A percentile compares a stretch with the other conserved stretches of the same genome.
Evolutionary conservation across 495 filamentous ascomycete genomes (phyloP).

Genomic region (Glutinoglossum americanum): DNA sequence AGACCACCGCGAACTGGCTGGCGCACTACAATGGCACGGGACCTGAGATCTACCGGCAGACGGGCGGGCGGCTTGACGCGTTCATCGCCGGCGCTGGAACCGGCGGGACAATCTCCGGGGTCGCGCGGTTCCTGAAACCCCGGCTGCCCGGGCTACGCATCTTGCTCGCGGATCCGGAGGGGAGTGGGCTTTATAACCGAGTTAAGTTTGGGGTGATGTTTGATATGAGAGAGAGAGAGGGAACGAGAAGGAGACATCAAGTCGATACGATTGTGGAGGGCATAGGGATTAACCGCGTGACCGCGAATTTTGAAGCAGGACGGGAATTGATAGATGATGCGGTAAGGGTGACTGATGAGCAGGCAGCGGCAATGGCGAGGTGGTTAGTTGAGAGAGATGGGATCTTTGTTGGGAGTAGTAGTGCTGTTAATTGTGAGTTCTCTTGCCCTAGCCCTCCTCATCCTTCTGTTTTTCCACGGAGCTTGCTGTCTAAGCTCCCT

Average conservation of each 20-base stretch:
- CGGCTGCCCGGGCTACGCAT: constrained; percentile 38
- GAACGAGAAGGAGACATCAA: constrained; percentile 68
- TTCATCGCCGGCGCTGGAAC: constrained; percentile 94
- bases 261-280: constrained; percentile 94
- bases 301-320: constrained; percentile 76
- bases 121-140: constrained; percentile 62
- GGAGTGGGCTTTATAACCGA: constrained; percentile 79
- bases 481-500: neutral
- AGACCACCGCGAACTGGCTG: constrained; percentile 64
- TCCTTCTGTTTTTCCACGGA: neutral
- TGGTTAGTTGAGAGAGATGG: constrained; percentile 95
- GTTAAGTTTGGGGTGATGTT: constrained; percentile 94
- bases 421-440: constrained; percentile 71
- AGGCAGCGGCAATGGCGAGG: constrained; percentile 79
- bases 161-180: constrained; percentile 83
- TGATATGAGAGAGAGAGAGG: constrained; percentile 64
- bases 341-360: constrained; percentile 72
- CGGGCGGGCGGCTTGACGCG: constrained; percentile 53
- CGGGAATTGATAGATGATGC: constrained; percentile 73
- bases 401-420: constrained; percentile 83
- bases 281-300: constrained; percentile 82
- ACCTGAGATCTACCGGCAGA: constrained; percentile 71
- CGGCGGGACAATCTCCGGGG: constrained; percentile 79
- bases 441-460: neutral
- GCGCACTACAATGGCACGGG: constrained; percentile 72